Evolutionary conservation across 1,139 yeast species (phyloP).

Genomic region (Candida neerlandica): DNA sequence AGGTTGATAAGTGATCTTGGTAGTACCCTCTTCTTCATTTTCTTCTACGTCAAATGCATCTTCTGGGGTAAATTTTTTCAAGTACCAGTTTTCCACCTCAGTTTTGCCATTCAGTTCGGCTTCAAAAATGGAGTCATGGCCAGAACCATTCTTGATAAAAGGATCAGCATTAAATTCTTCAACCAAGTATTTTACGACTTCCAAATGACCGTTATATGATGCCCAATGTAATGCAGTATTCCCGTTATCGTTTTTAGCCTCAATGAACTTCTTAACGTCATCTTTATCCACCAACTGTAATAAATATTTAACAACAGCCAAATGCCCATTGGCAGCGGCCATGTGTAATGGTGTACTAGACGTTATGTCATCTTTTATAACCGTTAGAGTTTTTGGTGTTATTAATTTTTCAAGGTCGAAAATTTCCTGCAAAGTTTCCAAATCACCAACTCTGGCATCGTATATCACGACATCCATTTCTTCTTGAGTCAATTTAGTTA

Average conservation of each 20-base stretch:
- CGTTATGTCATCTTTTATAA: constrained; percentile 64
- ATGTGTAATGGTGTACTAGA: constrained; percentile 82
- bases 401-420: constrained; percentile 51
- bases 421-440: constrained; percentile 69
- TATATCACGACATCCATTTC: constrained; percentile 80
- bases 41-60: constrained; percentile 50
- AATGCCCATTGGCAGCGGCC: constrained; percentile 94
- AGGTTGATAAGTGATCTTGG: constrained; percentile 49
- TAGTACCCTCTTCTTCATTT: constrained; percentile 38
- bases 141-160: constrained; percentile 68
- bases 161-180: constrained; percentile 81
- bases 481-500: constrained; percentile 49
- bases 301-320: constrained; percentile 64
- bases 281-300: constrained; percentile 50
- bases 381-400: constrained; percentile 50
- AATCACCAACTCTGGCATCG: constrained; percentile 86
- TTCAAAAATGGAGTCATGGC: constrained; percentile 84
- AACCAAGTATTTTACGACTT: constrained; percentile 67
- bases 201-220: constrained; percentile 79
- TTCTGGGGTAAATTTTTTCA: constrained; percentile 72
- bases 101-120: constrained; percentile 75
- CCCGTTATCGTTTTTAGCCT: constrained; percentile 72
- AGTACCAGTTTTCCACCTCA: constrained; percentile 70
- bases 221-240: constrained; percentile 98
- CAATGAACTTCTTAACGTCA: constrained; percentile 51